Base-by-base conservation (phyloP, 108 stramenopile species). In the Parmales sp. region DNA sequence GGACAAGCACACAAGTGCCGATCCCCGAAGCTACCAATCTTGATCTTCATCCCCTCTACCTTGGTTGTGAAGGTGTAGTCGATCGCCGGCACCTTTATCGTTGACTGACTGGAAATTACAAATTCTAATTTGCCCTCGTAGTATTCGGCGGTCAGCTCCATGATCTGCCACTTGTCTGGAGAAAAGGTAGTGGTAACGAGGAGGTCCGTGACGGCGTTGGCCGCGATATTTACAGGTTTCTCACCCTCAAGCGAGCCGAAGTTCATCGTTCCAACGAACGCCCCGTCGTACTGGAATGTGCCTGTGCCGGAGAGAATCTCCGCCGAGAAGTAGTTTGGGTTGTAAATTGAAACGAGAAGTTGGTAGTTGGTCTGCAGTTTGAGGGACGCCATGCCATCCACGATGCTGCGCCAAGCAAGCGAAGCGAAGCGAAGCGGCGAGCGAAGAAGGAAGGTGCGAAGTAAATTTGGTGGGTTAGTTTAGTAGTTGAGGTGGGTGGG, bases 121-220 rank as follows among this genome's bases (percentile, higher is more conserved):
- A 80, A 78, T 44, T 71, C 67, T 29, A 80, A 46, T 28, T 49
- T 87, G 7, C 88, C 88, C 31, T 45, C 63, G 64, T 88, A 87
- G 76, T 88, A 91, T 44, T 88, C 90, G 41, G 83, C 67, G 1
- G 78, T 78, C 67, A 91, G 65, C n/a, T 78, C 68, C 37, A 89
- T 60, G 8, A 86, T 85, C 37, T 83, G 75, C 76, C 81, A 81
- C 65, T 77, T 81, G 39, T 87, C 85, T 3, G 90, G 90, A 4
- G 82, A 72, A 36, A 89, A 79, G 2, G 77, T 80, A 34, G 84
- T 82, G 65, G 85, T 79, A 11, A 91, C 78, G 63, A 86, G 70
- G 25, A 91, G 68, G 65, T 91, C 90, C n/a, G 85, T 83, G 39
- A 91, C 85, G n/a, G 85, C 73, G 71, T 81, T 84, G 0, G 79